Evolutionary conservation across 139 green algal genomes (phyloP).

Genomic region (Asterochloris erici): DNA sequence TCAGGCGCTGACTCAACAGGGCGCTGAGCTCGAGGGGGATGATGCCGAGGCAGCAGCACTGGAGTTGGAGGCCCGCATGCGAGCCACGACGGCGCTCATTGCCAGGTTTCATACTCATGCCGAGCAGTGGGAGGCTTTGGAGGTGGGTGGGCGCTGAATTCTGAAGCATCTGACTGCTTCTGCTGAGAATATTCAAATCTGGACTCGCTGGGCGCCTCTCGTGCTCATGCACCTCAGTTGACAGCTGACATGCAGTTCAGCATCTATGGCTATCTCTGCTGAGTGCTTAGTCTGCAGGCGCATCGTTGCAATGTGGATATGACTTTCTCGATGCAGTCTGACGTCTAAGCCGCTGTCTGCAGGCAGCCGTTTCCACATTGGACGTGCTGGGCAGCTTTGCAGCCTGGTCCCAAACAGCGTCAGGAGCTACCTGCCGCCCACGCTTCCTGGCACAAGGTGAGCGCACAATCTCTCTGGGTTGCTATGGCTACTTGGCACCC

Average conservation of each 20-base stretch:
- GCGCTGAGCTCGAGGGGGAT: background rate
- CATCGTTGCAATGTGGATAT: too few relatives aligned
- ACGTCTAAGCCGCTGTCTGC: background rate
- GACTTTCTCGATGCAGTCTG: too few relatives aligned
- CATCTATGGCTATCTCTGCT: too few relatives aligned
- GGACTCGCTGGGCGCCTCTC: too few relatives aligned
- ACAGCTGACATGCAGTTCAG: too few relatives aligned
- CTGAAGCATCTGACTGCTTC: too few relatives aligned
- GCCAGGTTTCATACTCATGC: constrained; percentile 3
- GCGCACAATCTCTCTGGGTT: background rate
- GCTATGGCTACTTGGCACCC: too few relatives aligned
- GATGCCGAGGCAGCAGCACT: background rate
- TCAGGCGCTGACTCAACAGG: too few relatives aligned
- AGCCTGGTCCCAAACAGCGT: constrained; percentile 25
- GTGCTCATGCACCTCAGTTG: too few relatives aligned
- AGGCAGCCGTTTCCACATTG: constrained; percentile 39
- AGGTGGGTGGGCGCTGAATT: background rate
- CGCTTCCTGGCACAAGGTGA: constrained; percentile 32
- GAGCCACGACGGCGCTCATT: constrained; percentile 19
- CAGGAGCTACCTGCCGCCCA: constrained; percentile 41
- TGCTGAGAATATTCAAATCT: too few relatives aligned
- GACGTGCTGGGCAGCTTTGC: constrained; percentile 69
- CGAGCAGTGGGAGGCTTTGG: constrained; percentile 19
- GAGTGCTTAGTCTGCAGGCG: too few relatives aligned
- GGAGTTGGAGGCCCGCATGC: background rate